phyloP scores from a whole-genome alignment of 257 asterid species.

The Eustoma russellianum region DNA sequence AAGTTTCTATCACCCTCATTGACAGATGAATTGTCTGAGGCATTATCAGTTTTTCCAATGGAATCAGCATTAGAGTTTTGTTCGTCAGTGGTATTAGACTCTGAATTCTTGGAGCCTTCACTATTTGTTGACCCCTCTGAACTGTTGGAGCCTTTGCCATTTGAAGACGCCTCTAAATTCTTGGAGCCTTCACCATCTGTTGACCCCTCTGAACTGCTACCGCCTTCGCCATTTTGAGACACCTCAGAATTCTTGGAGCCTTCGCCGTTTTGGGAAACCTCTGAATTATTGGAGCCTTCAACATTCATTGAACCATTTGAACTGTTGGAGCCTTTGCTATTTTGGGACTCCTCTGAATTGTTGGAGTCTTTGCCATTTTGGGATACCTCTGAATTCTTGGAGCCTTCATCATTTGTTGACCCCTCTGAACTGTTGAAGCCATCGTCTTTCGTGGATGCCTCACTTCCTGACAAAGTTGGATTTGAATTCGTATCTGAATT shows the following conservation, averaged over 20 bases:
- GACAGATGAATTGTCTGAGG: conserved; percentile 12
- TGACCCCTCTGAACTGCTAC: conserved; percentile 13
- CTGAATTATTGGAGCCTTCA: conserved; percentile 1
- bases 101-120: conserved; percentile 3
- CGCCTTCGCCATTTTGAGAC: conserved; percentile 10
- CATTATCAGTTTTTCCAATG: conserved; percentile 10
- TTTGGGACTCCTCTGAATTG: background rate
- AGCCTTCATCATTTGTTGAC: conserved; percentile 11
- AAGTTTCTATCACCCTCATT: conserved; percentile 6
- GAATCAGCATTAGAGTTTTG: conserved; percentile 12
- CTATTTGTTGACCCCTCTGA: conserved; percentile 16
- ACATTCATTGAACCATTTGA: background rate
- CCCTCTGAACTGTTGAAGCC: conserved; percentile 13
- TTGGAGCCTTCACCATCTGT: conserved; percentile 11
- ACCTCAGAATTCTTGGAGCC: conserved; percentile 9
- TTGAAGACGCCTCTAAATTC: conserved; percentile 18
- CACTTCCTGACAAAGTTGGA: conserved; percentile 10
- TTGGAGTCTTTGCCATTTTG: conserved; percentile 9
- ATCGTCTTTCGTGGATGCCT: conserved; percentile 11
- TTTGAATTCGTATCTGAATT: conserved; percentile 17
- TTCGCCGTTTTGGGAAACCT: conserved; percentile 2
- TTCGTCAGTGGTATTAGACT: conserved; percentile 11
- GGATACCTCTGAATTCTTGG: background rate
- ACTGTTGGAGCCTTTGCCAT: conserved; percentile 4
- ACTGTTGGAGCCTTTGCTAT: conserved; percentile 9